phyloP scores from a whole-genome alignment of 768 basidiomycete species.

The Mycena vitilis region DNA sequence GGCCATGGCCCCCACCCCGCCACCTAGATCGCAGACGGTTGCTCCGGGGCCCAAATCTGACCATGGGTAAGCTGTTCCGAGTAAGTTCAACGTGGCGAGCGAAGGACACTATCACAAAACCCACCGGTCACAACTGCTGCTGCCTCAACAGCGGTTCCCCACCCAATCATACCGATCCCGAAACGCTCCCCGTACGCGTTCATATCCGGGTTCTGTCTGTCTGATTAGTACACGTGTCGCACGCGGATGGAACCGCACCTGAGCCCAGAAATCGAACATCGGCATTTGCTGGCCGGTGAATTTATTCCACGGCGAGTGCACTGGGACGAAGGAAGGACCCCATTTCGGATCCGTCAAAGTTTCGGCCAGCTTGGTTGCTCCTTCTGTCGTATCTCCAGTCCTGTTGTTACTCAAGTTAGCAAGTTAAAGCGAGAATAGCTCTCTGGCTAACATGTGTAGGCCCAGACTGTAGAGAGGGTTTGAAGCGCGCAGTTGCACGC shows the following conservation, averaged over 20 bases:
- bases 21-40: conserved; percentile 46
- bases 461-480: conserved; percentile 35
- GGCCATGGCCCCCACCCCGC: conserved; percentile 44
- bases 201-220: conserved; percentile 24
- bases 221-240: not conserved
- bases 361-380: conserved; percentile 28
- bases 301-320: conserved; percentile 31
- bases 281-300: conserved; percentile 23
- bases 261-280: conserved; percentile 35
- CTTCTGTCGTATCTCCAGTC: conserved; percentile 31
- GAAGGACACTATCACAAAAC: not conserved
- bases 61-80: conserved; percentile 44
- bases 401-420: not conserved
- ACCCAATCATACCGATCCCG: conserved; percentile 34
- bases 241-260: conserved; percentile 8
- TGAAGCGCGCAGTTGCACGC: conserved; percentile 34
- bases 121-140: conserved; percentile 26
- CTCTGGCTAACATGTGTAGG: conserved; percentile 23
- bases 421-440: not conserved
- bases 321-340: conserved; percentile 31
- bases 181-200: conserved; percentile 25
- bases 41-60: conserved; percentile 36
- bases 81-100: not conserved
- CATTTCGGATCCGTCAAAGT: conserved; percentile 31
- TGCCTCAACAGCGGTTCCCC: conserved; percentile 34